Evolutionary conservation across 768 basidiomycete species (phyloP).

Genomic region (Macrolepiota albuminosa): DNA sequence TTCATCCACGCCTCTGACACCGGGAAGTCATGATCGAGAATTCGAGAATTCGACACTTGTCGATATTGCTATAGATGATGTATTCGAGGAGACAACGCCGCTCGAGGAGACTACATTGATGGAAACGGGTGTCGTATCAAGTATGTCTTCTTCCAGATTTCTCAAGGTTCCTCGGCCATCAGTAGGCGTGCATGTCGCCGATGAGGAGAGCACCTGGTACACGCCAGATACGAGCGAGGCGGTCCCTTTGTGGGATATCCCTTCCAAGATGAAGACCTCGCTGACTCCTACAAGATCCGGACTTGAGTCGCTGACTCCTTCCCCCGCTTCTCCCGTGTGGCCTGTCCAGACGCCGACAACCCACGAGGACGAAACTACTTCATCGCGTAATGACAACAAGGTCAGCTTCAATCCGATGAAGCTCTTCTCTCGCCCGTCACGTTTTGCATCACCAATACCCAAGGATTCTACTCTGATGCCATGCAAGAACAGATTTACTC

Average conservation of each 20-base stretch:
- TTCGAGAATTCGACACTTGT: background rate
- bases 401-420: constrained; percentile 10
- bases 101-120: background rate
- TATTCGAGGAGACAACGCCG: constrained; percentile 1
- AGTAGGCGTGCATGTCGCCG: background rate
- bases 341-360: background rate
- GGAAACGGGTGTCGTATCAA: constrained; percentile 3
- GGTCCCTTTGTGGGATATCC: background rate
- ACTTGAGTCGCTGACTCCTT: constrained; percentile 1
- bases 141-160: constrained; percentile 7
- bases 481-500: background rate
- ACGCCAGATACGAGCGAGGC: background rate
- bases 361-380: background rate
- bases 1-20: constrained; percentile 14
- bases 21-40: constrained; percentile 4
- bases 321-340: background rate
- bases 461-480: background rate
- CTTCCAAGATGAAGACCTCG: constrained; percentile 1
- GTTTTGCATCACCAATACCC: constrained; percentile 1
- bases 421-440: constrained; percentile 8
- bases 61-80: constrained; percentile 8
- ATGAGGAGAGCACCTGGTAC: background rate
- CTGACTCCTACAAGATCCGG: constrained; percentile 3
- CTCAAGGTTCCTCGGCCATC: background rate
- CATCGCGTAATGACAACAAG: background rate